Percentiles rank a stretch among this genome's conserved stretches.
phyloP scores from a whole-genome alignment of 2,329 filamentous ascomycete genomes.

The Ustulina deusta region DNA sequence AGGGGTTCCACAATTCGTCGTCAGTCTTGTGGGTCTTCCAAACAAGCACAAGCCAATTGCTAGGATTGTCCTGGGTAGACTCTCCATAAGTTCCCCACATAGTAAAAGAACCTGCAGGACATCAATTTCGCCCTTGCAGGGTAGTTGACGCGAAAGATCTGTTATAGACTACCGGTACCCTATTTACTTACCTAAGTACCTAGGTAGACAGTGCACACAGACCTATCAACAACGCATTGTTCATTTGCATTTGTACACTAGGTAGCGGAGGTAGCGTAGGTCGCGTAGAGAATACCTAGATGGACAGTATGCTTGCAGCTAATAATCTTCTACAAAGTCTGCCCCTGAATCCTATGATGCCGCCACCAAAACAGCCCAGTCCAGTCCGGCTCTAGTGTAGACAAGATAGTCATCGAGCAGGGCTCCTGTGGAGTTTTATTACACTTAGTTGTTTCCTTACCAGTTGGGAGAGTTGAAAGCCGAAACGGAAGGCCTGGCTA shows the following conservation, averaged over 20 bases:
- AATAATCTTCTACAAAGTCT: neutral
- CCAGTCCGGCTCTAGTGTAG: neutral
- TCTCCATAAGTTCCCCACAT: slow-evolving; percentile 19
- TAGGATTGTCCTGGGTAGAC: neutral
- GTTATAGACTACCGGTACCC: neutral
- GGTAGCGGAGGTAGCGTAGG: too few species aligned
- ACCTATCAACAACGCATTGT: too few species aligned
- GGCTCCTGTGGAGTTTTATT: slow-evolving; percentile 20
- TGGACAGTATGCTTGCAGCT: neutral
- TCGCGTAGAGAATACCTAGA: slow-evolving; percentile 21
- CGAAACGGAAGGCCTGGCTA: neutral
- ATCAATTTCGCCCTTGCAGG: slow-evolving; percentile 44
- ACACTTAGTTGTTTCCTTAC: slow-evolving; percentile 18
- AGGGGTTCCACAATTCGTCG: neutral
- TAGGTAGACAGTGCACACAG: too few species aligned
- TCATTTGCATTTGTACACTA: too few species aligned
- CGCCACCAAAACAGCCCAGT: slow-evolving; percentile 32
- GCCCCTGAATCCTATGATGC: slow-evolving; percentile 28
- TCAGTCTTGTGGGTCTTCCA: neutral
- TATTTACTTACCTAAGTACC: neutral
- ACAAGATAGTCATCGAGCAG: slow-evolving; percentile 8
- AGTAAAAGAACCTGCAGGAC: slow-evolving; percentile 36
- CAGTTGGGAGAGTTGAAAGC: slow-evolving; percentile 14
- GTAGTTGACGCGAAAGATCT: slow-evolving; percentile 15
- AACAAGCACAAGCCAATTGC: slow-evolving; percentile 14